A percentile compares a stretch with the other conserved stretches of the same genome.
phyloP scores from a whole-genome alignment of 1,284 basidiomycete genomes.

The Ustilago tritici region DNA sequence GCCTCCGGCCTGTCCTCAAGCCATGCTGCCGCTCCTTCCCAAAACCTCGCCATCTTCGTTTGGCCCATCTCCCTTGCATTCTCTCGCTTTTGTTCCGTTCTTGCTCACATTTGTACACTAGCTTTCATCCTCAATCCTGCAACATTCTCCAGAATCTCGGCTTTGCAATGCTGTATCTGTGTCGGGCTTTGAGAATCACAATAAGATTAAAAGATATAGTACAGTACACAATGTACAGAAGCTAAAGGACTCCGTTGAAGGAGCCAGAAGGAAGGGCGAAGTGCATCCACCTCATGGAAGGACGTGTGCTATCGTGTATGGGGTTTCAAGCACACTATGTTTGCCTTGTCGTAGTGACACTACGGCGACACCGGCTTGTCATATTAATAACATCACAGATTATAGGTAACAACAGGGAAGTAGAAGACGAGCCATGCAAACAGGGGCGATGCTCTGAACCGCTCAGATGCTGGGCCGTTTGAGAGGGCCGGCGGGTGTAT shows the following conservation, averaged over 20 bases:
- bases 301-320: neutral
- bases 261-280: neutral
- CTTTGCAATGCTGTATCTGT: neutral
- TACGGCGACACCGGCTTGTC: neutral
- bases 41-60: neutral
- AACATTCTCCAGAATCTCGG: neutral
- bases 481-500: constrained; percentile 1
- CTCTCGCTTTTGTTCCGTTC: constrained; percentile 1
- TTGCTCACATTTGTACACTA: constrained; percentile 44
- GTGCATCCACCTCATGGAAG: neutral
- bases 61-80: constrained; percentile 1
- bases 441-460: too few relatives aligned
- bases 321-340: neutral
- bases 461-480: constrained; percentile 24
- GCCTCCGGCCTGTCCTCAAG: neutral
- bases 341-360: neutral
- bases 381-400: constrained; percentile 3
- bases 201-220: constrained; percentile 31
- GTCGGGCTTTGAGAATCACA: neutral
- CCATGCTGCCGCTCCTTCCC: neutral
- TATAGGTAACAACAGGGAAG: neutral
- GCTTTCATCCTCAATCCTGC: constrained; percentile 14
- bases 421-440: neutral
- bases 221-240: constrained; percentile 33
- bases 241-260: neutral